Percentiles rank a stretch among this genome's conserved stretches.
Conservation (phyloP, 2,329 filamentous ascomycete genomes). For the Teratosphaeria destructans region DNA sequence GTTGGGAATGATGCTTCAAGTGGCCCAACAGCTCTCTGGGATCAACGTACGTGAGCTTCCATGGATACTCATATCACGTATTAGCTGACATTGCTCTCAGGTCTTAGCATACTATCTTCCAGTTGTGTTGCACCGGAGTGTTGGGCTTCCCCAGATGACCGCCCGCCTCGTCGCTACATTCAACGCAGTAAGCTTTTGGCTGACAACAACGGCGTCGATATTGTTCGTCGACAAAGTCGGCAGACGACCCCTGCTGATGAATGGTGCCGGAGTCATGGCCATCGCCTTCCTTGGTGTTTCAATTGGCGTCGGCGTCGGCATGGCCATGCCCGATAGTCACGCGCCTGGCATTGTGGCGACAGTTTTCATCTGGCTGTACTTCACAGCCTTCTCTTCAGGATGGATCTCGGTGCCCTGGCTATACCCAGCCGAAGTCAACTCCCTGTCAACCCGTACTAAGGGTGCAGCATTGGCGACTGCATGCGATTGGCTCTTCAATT, state of each 20-base stretch:
- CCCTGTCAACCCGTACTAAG: constrained; percentile 44
- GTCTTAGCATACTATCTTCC: constrained; percentile 34
- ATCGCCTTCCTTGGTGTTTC: constrained; percentile 25
- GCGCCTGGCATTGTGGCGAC: constrained; percentile 33
- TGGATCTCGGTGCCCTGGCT: constrained; percentile 19
- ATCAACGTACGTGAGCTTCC: background rate
- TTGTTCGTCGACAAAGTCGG: constrained; percentile 54
- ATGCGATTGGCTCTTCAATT: constrained; percentile 34
- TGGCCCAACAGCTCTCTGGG: constrained; percentile 46
- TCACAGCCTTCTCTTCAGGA: constrained; percentile 56
- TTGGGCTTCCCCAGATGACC: constrained; percentile 31
- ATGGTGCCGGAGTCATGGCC: constrained; percentile 35
- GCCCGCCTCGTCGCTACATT: constrained; percentile 30
- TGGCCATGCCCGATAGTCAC: constrained; percentile 25
- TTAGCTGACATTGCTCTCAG: background rate
- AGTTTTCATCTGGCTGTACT: constrained; percentile 60
- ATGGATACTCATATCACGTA: background rate
- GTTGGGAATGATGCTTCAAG: constrained; percentile 15
- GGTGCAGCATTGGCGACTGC: constrained; percentile 45
- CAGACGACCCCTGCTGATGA: constrained; percentile 30
- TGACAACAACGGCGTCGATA: constrained; percentile 49
- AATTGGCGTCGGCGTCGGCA: constrained; percentile 18
- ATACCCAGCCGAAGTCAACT: constrained; percentile 30
- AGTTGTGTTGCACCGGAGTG: constrained; percentile 36
- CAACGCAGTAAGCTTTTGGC: constrained; percentile 45